These are phyloP conservation scores for Coffea humblotiana DNA, from an alignment of 305 asterid genomes.

Conservation along the genomic window DNA sequence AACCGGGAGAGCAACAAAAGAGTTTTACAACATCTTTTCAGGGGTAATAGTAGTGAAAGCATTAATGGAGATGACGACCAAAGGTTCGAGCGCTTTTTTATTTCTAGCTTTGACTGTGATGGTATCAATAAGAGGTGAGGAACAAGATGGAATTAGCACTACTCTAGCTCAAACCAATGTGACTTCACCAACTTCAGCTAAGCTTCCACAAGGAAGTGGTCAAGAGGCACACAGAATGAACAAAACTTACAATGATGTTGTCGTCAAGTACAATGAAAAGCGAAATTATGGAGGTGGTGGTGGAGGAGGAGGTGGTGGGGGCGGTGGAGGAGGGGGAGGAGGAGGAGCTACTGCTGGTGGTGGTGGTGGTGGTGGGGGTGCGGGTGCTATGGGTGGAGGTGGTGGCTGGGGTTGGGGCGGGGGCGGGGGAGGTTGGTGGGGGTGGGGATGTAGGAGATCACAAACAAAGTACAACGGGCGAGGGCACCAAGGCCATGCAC, in stretches of 20 bases:
- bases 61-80: slow-evolving; percentile 38
- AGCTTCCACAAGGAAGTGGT: slow-evolving; percentile 13
- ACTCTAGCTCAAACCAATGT: slow-evolving; percentile 20
- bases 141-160: slow-evolving; percentile 7
- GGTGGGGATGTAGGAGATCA: slow-evolving; percentile 49
- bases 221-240: slow-evolving; percentile 17
- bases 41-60: not conserved
- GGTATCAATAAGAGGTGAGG: slow-evolving; percentile 33
- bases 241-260: slow-evolving; percentile 32
- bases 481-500: slow-evolving; percentile 5
- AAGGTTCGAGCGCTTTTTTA: slow-evolving; percentile 23
- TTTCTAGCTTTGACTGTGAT: slow-evolving; percentile 32
- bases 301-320: slow-evolving; percentile 20
- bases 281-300: slow-evolving; percentile 21
- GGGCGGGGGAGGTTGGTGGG: slow-evolving; percentile 56
- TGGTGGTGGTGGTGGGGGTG: slow-evolving; percentile 22
- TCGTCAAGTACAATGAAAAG: slow-evolving; percentile 25
- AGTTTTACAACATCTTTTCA: not conserved
- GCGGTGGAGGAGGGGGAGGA: slow-evolving; percentile 44
- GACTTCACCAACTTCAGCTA: not conserved
- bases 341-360: slow-evolving; percentile 20
- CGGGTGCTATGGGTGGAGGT: slow-evolving; percentile 40
- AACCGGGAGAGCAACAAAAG: not conserved
- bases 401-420: slow-evolving; percentile 66
- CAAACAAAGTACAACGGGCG: slow-evolving; percentile 14